A percentile compares a stretch with the other conserved stretches of the same genome.
Conservation (phyloP, 345 rosid species). For the Gossypium raimondii region DNA sequence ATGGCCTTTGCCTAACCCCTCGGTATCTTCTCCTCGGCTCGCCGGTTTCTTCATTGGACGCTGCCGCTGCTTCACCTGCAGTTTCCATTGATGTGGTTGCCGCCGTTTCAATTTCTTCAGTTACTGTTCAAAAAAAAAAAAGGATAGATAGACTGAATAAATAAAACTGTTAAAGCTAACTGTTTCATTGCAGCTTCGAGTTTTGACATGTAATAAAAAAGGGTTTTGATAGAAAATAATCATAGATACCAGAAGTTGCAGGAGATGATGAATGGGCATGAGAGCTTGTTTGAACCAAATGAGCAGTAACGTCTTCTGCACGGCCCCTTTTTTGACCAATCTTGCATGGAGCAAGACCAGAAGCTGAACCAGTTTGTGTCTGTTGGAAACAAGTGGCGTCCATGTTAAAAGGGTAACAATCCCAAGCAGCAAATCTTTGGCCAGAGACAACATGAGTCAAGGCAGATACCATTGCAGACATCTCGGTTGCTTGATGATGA, state of each 20-base stretch:
- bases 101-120: constrained; percentile 24
- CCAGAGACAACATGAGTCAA: constrained; percentile 67
- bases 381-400: constrained; percentile 17
- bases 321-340: constrained; percentile 40
- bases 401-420: background rate
- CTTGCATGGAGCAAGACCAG: constrained; percentile 15
- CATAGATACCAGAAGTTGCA: constrained; percentile 29
- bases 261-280: constrained; percentile 34
- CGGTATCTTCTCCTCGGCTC: constrained; percentile 61
- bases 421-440: constrained; percentile 12
- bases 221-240: background rate
- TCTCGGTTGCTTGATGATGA: constrained; percentile 37
- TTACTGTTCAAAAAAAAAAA: constrained; percentile 9
- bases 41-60: constrained; percentile 30
- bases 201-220: background rate
- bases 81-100: constrained; percentile 11
- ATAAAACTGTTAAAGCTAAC: background rate
- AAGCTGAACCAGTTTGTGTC: background rate
- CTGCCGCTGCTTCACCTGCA: constrained; percentile 16
- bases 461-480: constrained; percentile 71
- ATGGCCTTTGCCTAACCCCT: constrained; percentile 82
- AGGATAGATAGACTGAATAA: no score
- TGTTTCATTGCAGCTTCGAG: constrained; percentile 12
- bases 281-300: constrained; percentile 26
- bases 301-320: constrained; percentile 24